phyloP scores from a whole-genome alignment of 345 rosid genomes.

The Triadica sebifera region DNA sequence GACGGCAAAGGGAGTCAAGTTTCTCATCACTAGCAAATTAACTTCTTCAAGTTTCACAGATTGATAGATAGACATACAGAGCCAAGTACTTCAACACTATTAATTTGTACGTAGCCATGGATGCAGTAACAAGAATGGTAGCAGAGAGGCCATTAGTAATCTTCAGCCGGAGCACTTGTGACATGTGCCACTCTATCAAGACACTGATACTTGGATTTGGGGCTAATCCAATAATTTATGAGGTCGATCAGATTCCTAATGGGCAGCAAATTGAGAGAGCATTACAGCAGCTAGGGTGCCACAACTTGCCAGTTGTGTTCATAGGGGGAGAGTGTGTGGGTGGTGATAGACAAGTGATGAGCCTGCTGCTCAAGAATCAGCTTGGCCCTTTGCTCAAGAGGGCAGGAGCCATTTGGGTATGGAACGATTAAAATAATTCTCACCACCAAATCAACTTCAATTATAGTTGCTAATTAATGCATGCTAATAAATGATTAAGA shows the following conservation, averaged over 20 bases:
- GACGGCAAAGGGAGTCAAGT: constrained; percentile 8
- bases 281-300: constrained; percentile 57
- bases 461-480: too few species aligned
- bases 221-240: constrained; percentile 65
- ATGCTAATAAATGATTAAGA: too few species aligned
- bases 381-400: constrained; percentile 57
- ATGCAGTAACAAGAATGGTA: constrained; percentile 46
- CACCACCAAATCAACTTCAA: too few species aligned
- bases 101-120: too few species aligned
- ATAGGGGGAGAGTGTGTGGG: constrained; percentile 71
- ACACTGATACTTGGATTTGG: constrained; percentile 70
- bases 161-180: constrained; percentile 78
- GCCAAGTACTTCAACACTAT: neutral
- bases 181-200: constrained; percentile 72
- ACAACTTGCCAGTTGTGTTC: constrained; percentile 75
- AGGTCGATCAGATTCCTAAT: constrained; percentile 58
- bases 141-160: constrained; percentile 73
- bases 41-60: too few species aligned
- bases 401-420: constrained; percentile 89
- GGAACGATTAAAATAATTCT: constrained; percentile 4
- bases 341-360: constrained; percentile 72
- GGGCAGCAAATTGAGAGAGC: constrained; percentile 58
- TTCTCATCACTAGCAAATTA: constrained; percentile 10
- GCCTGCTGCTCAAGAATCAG: constrained; percentile 64
- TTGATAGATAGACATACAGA: too few species aligned